Conservation (phyloP, 352 stramenopile genomes). For the Globisporangium iwayamae region DNA sequence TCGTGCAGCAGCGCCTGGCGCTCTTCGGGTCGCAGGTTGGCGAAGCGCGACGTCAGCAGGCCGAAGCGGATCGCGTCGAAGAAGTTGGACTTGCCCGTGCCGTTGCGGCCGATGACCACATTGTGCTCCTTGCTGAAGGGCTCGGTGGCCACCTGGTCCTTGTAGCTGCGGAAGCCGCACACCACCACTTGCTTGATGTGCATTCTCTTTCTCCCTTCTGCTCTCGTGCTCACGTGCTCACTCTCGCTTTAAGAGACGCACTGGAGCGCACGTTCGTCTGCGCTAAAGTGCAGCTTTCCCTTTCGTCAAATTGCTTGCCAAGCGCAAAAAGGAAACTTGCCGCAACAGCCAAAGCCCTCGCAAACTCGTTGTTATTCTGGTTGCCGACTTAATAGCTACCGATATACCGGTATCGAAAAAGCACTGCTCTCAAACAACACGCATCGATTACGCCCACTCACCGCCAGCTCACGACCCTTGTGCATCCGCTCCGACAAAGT, state of each 20-base stretch:
- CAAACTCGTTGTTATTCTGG: conserved; percentile 11
- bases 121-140: conserved; percentile 95
- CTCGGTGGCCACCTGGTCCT: conserved; percentile 87
- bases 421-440: no score
- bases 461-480: neutral
- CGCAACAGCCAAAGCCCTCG: neutral
- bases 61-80: conserved; percentile 99
- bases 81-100: conserved; percentile 97
- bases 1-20: conserved; percentile 95
- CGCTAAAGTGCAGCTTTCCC: neutral
- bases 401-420: no score
- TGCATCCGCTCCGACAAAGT: neutral
- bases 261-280: neutral
- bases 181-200: conserved; percentile 97
- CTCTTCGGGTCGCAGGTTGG: conserved; percentile 90
- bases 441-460: neutral
- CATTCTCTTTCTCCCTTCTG: conserved; percentile 46
- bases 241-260: neutral
- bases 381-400: neutral
- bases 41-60: conserved; percentile 91
- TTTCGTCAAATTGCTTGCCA: no score
- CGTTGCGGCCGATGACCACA: conserved; percentile 98
- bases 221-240: neutral
- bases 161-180: conserved; percentile 94
- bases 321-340: conserved; percentile 1